Evolutionary conservation across 2,329 filamentous ascomycete genomes (phyloP), one percentile per base, ranked within the genome.

Genomic region (Aspergillus puulaauensis): DNA sequence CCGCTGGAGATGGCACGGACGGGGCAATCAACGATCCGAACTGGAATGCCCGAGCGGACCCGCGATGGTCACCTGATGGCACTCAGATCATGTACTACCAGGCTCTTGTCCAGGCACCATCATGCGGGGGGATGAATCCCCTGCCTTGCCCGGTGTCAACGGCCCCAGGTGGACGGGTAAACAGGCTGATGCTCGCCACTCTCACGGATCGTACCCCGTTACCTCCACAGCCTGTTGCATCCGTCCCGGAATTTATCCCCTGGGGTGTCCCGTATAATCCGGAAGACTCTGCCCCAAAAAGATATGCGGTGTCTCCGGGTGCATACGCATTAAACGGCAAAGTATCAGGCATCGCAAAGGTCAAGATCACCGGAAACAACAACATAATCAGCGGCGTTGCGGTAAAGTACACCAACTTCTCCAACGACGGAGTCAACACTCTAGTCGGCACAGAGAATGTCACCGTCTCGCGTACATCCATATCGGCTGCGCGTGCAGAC

Each of bases 41-140:
- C 24, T 82, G 80, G 80, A 82, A 82, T 61, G 79, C 69, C 4
- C 65, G 68, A 11, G 80, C 79, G 5, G 80, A 82, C 61, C 80
- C 65, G 1, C 51, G 54, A 15, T 67, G 57, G 48, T 66, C 65
- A 9, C 56, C 62, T 1, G 79, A 82, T 59, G 72, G 74, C 5
- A 81, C 77, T 0, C 62, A 68, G 2, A 73, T 82, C 37, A 74
- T 73, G 0, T 82, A 77, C 59, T 79, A 66, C 65, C 75, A 82
- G 60, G 66, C 66, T 3, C 63, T 77, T 6, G 71, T 73, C 1
- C 60, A 73, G 1, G 57, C 71, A 0, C 79, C 78, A 0, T 73
- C 71, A 1, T 82, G 79, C 57, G 78, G 78, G 0, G 79, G 78
- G 0, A 24, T 17, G 0, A 82, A 81, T 43, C 74, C 78, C 0